Evolutionary conservation across 2,329 filamentous ascomycete genomes (phyloP), one percentile per base, ranked within the genome.

Genomic region (Aureobasidium mangrovei): DNA sequence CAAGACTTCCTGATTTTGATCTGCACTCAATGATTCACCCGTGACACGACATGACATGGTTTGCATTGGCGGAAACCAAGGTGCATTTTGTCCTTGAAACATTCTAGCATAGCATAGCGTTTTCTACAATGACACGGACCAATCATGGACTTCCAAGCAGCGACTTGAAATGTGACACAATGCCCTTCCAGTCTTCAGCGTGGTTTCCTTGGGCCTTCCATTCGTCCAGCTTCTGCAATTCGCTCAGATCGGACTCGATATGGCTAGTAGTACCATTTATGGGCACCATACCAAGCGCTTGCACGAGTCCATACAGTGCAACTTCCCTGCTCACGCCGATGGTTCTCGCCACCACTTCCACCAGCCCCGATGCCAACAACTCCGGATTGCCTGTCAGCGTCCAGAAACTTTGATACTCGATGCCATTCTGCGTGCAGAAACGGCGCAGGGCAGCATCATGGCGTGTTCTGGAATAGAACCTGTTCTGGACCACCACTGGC

Each of bases 401-500:
- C 80, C 80, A 82, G 64, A 83, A 83, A 41, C 73, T 74, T 61
- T 83, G 77, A 57, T 81, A 83, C 26, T 75, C 65, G 45, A 84
- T 78, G 1, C 67, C 68, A 9, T 77, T 69, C 36, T 77, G 70
- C 4, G 63, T 65, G 61, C 80, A 83, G 63, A 79, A 80, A 0
- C 71, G 68, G 26, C 86, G 78, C 12, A 91, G 67, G 0, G 72
- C 69, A 0, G 72, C 69, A 58, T 91, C 87, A 61, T 79, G 86
- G 2, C 66, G 63, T 0, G 81, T 85, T 2, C 71, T 69, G 1
- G 71, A 68, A 63, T 84, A 79, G 69, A 93, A 88, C 1, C 85
- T 78, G 63, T 93, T 91, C 70, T 93, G 88, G 4, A 91, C 83
- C 1, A 90, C 77, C 1, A 77, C 73, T 0, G 80, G 81, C 59